Evolutionary conservation across 2,329 filamentous ascomycete genomes (phyloP), one percentile per base, ranked within the genome.

Genomic region (Colletotrichum sojae): DNA sequence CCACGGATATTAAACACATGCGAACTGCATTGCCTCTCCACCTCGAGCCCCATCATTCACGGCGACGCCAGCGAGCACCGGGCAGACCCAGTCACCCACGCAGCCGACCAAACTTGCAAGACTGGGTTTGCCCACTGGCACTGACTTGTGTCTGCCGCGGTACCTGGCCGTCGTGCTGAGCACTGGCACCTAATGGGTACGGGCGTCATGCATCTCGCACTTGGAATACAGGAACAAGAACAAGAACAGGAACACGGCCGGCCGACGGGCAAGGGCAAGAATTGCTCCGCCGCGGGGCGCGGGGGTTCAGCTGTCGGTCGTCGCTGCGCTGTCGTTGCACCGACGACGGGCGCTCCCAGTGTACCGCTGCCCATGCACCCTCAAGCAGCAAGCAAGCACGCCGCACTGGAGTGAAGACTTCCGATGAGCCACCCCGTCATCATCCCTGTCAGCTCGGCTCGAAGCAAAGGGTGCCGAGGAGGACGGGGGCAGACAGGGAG

Each of bases 341-440:
- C 20, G 43, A 59, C 31, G 31, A 36, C 31, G 31, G 31, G 31
- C 31, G 31, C 10, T 36, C 31, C 31, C 31, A 36, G 31, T 12
- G 31, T 36, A 36, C 31, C 31, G 31, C 31, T 36, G 31, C 31
- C 31, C 31, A 36, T 36, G 31, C 9, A 36, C 31, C 10, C 31
- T 8, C 31, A 36, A 36, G 22, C 22, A 25, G 22, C 22, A 25
- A 25, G 6, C 31, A 36, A 36, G 31, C 31, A 36, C 31, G 31
- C 31, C 31, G 31, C 31, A 36, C 31, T 63, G 48, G 49, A 51
- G 25, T 66, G 49, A 56, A 69, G 54, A 51, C 43, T 36, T 40
- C 61, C 46, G 65, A 68, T 65, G 65, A 65, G 64, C 65, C 48
- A 55, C 53, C 60, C 65, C 62, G 66, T 69, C 66, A 66, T 66